Base-by-base conservation (phyloP, 176 grass and related monocot genomes). In the Phragmites australis region DNA sequence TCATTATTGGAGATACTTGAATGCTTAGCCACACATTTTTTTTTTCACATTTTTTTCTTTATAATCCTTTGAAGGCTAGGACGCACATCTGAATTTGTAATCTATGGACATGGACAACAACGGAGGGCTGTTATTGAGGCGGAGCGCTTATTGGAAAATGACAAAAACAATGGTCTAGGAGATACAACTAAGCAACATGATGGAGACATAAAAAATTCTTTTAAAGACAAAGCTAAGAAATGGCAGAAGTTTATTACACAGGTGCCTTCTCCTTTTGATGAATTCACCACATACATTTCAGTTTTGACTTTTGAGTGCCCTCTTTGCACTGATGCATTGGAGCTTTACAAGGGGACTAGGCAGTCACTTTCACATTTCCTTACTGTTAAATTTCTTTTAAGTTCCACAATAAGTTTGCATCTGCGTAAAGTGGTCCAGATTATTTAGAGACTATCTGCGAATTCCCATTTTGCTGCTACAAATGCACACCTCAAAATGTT, bases 81-180 rank as follows among this genome's bases (percentile, higher is more conserved):
- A 1, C 87, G 89, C 41, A 97, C 94, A 90, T 48, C 87, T 77
- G 92, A 94, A 62, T 97, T 97, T 46, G 57, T 97, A 82, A 92
- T 97, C 75, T 94, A 94, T 77, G 91, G 94, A 39, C 92, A 92
- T 83, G 92, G 94, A 30, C 94, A 97, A 65, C 94, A 97, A 76
- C 92, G 94, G 74, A 88, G 90, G 73, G 94, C 94, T 18, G 75
- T 97, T 78, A 89, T 94, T 80, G 94, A 97, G 81, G 85, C 92
- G 13, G 57, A 92, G 41, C 89, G 92, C 22, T 53, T 97, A 64
- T 76, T 90, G 41, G 89, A 87, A 74, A 90, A 83, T 89, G 85
- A 48, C 31, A 84, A 83, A 44, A 87, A 75, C 5, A 55, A 62
- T 74, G 58, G 56, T 45, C 37, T 29, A 78, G 85, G 83, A 87